Base-by-base conservation (phyloP, 1,139 yeast species). In the Lodderomyces jiufengensis region DNA sequence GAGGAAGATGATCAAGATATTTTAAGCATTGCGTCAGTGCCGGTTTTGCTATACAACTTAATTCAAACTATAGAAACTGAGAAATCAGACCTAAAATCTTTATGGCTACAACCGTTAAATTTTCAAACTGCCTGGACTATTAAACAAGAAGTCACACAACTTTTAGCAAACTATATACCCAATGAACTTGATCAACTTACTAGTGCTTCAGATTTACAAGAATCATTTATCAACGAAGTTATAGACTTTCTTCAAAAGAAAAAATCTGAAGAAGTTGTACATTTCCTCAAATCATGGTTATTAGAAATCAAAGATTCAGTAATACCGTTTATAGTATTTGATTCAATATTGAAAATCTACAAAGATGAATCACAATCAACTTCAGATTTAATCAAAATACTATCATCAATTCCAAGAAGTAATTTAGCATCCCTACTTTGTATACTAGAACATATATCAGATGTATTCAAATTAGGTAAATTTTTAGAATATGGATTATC, bases 301-400 rank as follows among this genome's bases (percentile, higher is more conserved):
- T 53, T 70, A 22, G 75, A 70, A 41, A 57, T 65, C 10, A 57
- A 63, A 27, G 76, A 70, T 41, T 64, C 73, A 0, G 43, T 68
- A 23, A 63, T 70, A n/a, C 76, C 76, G 0, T 66, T 68, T 42
- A 58, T 66, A 46, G 58, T 63, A 2, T 66, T 56, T 44, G 75
- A 69, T 37, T 52, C 68, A 6, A 44, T 69, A 18, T 35, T 60
- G 9, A 52, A 48, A 9, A 42, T 50, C 26, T 66, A 64, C 40
- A 45, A 47, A 33, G 24, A 35, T 32, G 24, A 32, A 26, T 43
- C 47, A 31, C 36, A 36, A 9, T 34, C 42, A 1, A 11, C 32
- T 6, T 25, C 32, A 14, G 64, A 59, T 20, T 41, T 65, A 15
- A 34, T 59, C 3, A 57, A 60, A 32, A 40, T 55, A 1, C 48